These are phyloP conservation scores for Trametes coccinea DNA, from an alignment of 768 basidiomycete genomes.

Conservation along the genomic window DNA sequence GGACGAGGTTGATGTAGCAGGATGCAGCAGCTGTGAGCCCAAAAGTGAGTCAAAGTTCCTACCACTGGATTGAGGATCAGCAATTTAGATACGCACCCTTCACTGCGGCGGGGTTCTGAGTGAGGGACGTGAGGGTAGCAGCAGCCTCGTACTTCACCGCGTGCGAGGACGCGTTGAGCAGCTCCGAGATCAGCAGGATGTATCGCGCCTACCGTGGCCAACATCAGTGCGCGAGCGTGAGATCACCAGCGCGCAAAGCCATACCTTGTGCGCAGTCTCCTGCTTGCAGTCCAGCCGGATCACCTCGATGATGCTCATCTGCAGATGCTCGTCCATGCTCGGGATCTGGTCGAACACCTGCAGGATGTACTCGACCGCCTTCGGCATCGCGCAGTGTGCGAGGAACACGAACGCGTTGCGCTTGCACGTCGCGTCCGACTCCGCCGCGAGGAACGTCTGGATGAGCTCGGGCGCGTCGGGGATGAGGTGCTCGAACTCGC, in stretches of 20 bases:
- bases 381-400: slow-evolving; percentile 80
- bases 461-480: slow-evolving; percentile 96
- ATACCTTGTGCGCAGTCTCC: slow-evolving; percentile 80
- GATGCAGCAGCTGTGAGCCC: slow-evolving; percentile 56
- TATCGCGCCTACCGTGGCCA: slow-evolving; percentile 68
- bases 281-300: slow-evolving; percentile 86
- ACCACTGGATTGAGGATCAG: not conserved
- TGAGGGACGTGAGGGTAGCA: slow-evolving; percentile 88
- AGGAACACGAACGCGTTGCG: slow-evolving; percentile 97
- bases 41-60: not conserved
- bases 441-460: slow-evolving; percentile 93
- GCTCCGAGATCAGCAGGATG: slow-evolving; percentile 91
- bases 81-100: slow-evolving; percentile 60
- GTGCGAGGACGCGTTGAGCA: slow-evolving; percentile 85
- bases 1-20: slow-evolving; percentile 82
- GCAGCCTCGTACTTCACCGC: slow-evolving; percentile 98
- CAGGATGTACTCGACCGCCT: slow-evolving; percentile 90
- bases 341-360: slow-evolving; percentile 83
- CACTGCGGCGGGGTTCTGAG: slow-evolving; percentile 93
- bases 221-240: not conserved
- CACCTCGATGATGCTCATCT: slow-evolving; percentile 95
- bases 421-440: slow-evolving; percentile 94
- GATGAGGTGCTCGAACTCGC: slow-evolving; percentile 91
- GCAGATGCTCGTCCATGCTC: slow-evolving; percentile 85
- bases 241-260: slow-evolving; percentile 29